Conservation (phyloP, 2,329 filamentous ascomycete genomes). For the Trichoderma endophyticum region DNA sequence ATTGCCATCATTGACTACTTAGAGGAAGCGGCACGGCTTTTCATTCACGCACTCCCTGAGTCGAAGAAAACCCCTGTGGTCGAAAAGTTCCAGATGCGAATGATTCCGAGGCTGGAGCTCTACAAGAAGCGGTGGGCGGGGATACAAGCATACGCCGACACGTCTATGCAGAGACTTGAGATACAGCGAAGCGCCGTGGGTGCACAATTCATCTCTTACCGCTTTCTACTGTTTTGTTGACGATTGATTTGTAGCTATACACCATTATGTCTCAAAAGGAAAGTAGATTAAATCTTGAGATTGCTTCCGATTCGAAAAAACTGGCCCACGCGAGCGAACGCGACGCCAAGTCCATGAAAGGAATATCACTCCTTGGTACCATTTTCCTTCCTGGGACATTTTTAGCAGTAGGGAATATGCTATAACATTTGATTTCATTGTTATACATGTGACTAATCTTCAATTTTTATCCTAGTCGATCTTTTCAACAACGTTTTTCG, state of each 20-base stretch:
- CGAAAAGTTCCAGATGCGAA: background rate
- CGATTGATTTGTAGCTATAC: background rate
- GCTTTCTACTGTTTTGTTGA: accelerated
- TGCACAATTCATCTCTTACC: background rate
- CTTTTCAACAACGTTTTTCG: background rate
- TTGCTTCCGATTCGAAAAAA: background rate
- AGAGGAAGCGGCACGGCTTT: background rate
- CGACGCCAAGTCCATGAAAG: background rate
- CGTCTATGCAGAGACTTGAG: background rate
- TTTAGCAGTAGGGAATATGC: background rate
- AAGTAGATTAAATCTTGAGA: background rate
- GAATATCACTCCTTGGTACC: background rate
- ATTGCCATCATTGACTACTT: background rate
- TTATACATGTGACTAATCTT: background rate
- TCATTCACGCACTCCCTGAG: background rate
- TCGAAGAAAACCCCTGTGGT: background rate
- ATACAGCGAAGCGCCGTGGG: background rate
- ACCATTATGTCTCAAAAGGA: background rate
- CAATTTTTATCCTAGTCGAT: background rate
- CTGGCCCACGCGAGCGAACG: background rate
- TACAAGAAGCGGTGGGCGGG: background rate
- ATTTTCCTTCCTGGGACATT: background rate
- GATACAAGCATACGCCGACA: background rate
- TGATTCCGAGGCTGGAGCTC: background rate
- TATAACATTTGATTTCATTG: accelerated